Base-by-base conservation (phyloP, 2,329 filamentous ascomycete genomes). In the Lizonia empirigonia region DNA sequence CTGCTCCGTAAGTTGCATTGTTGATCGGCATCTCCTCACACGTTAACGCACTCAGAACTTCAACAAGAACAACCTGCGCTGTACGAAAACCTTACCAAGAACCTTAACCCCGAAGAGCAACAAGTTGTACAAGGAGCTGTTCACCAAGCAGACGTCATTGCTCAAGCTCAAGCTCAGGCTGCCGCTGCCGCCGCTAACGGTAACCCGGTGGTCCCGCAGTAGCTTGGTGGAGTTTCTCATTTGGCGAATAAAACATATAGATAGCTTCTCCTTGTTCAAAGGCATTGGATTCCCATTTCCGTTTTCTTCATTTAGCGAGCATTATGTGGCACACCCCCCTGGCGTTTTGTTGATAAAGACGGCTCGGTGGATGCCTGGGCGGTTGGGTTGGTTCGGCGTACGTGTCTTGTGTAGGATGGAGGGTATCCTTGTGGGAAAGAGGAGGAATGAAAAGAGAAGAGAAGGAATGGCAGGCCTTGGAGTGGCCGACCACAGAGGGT, bases 21-120 rank as follows among this genome's bases (percentile, higher is more conserved):
- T n/a, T 36, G 4, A 19, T 5, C 5, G 18, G 26, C 13, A 32
- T 1, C 4, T 22, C 1, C 26, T 24, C 9, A 29, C 26, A 6
- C 20, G 13, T 52, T 70, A 55, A 71, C 71, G 75, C 52, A 74
- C 23, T 23, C 32, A 96, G 91, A 84, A 74, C 84, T 97, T 70
- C 91, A 97, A 83, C 86, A 88, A 77, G 88, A 92, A 65, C 91
- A 97, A 68, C 92, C 93, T 13, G 88, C 92, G 61, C 87, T 96
- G 61, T 99, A 97, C 72, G 80, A 86, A 34, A 87, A 81, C 52
- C 80, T 99, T 51, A 91, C 90, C 18, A 85, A 87, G 61, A 88
- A 90, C 55, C 83, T 97, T 32, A 86, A 84, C 29, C 80, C 85
- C 0, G 90, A 94, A 40, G 92, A 97, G 70, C 90, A 94, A 72